Conservation (phyloP, 768 basidiomycete species). For the Panus rudis region DNA sequence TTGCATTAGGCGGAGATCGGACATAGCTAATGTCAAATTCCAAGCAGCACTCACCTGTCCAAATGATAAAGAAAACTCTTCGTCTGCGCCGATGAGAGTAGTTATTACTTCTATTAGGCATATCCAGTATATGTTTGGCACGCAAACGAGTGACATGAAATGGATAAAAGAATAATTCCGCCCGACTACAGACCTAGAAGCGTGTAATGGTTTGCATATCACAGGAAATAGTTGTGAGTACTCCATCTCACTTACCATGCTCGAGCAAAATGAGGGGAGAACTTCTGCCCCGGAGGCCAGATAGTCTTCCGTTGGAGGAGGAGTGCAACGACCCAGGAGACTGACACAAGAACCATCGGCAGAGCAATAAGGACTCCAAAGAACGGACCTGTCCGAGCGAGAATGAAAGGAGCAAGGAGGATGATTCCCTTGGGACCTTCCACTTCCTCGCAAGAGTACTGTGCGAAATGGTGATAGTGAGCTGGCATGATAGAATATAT, state of each 20-base stretch:
- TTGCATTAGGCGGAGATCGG: not conserved
- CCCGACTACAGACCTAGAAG: not conserved
- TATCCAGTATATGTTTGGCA: not conserved
- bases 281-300: not conserved
- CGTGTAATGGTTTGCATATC: not conserved
- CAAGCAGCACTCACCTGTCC: not conserved
- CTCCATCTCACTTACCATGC: not conserved
- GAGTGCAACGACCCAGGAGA: constrained; percentile 1
- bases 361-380: not conserved
- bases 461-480: not conserved
- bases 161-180: constrained; percentile 2
- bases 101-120: not conserved
- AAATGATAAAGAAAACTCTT: not conserved
- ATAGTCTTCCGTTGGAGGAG: not conserved
- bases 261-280: not conserved
- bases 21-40: not conserved
- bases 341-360: not conserved
- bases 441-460: not conserved
- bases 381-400: not conserved
- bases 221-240: not conserved
- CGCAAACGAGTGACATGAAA: not conserved
- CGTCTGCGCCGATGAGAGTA: not conserved
- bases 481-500: not conserved
- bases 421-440: not conserved
- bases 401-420: not conserved